Base-by-base conservation (phyloP, 345 rosid species). In the Iberis pinnata region DNA sequence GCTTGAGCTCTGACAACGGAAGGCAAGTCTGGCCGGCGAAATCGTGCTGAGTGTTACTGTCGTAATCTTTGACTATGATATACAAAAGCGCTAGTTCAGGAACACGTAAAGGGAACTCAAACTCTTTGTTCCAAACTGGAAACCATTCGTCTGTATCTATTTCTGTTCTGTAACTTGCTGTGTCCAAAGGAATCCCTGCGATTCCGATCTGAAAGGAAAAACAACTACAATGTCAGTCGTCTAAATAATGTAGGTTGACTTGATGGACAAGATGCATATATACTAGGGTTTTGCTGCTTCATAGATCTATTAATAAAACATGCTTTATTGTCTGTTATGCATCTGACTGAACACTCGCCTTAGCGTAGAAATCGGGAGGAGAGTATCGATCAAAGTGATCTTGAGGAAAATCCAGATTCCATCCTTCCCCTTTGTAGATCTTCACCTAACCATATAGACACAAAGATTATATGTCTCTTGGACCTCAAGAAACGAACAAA, bases 11-110 rank as follows among this genome's bases (percentile, higher is more conserved):
- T 5, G 75, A 58, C 19, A 87, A 70, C 6, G 96, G 98, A 61
- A 90, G 52, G 59, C 88, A 84, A 50, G 85, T 75, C 63, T 90
- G 95, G 20, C 98, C 98, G 6, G 81, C 92, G 43, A 90, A 87
- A 39, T 87, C 89, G 49, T 87, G 80, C 46, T 73, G 72, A 42
- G 86, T 85, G 3, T 84, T 79, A 61, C 64, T 73, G 58, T 90
- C 87, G 25, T 80, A 70, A 25, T 84, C 96, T 9, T 70, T 71
- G 31, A 87, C 92, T 65, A 75, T 95, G 5, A 87, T 71, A 58
- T 78, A 73, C 24, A 89, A 80, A 70, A 87, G 45, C 13, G 94
- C 95, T 61, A 82, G 58, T 26, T 82, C 85, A 5, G 98, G 96
- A 62, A 82, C 82, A 4, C 82, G 74, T 14, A 90, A 56, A 2